Base-by-base conservation (phyloP, 345 rosid species). In the Gossypium herbaceum region DNA sequence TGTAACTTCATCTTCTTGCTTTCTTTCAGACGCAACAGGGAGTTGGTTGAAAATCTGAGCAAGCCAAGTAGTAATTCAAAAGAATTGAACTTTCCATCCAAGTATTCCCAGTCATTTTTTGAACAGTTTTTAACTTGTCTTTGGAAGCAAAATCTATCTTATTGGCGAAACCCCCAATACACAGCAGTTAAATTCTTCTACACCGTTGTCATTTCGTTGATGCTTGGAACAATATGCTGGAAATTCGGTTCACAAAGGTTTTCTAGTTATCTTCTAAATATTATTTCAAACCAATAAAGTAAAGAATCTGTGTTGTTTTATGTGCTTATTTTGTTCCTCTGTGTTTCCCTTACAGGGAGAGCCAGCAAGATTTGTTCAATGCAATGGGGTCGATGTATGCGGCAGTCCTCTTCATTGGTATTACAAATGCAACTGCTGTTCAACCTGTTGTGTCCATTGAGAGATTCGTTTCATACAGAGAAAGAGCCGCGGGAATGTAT, bases 151-250 rank as follows among this genome's bases (percentile, higher is more conserved):
- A 89, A 95, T 75, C 85, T 95, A 27, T 95, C 97, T 16, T 95
- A 95, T 65, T 95, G 99, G 98, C 82, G 99, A 74, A 90, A 90
- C 77, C 98, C 99, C 43, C 97, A 95, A 71, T 95, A 95, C 81
- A 95, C 97, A 1, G 99, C 99, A 12, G 98, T 95, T 79, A 94
- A 97, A 50, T 90, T 89, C 89, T 95, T 93, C 85, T 95, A 95
- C 88, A 95, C 99, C 9, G 84, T 91, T 50, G 81, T 95, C 24
- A 95, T 95, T 77, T 93, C 99, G 47, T 44, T 91, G 71, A 95
- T 95, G 98, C 97, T 95, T 72, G 99, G 99, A 82, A 79, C 98
- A 67, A 93, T 95, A 77, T 95, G 99, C 83, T 95, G 99, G 98
- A 87, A 84, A 81, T 95, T 91, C 57, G 98, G 99, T 68, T 81